Percentiles rank a stretch among this genome's conserved stretches.
Conservation (phyloP, 768 basidiomycete genomes). For the Lactarius hengduanensis region DNA sequence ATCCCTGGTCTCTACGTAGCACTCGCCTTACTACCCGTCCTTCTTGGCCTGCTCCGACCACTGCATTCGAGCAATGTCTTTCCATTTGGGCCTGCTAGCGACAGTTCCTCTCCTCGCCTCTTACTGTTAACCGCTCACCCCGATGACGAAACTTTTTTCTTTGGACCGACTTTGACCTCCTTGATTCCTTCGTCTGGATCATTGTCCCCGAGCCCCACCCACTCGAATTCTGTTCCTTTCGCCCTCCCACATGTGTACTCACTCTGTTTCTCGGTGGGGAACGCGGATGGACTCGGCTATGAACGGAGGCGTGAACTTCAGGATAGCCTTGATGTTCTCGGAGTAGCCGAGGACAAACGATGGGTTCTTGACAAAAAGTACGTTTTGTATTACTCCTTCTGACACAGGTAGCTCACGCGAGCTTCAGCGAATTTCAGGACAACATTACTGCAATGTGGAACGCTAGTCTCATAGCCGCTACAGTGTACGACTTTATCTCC, state of each 20-base stretch:
- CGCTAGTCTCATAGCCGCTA: slow-evolving; percentile 51
- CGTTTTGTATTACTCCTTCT: slow-evolving; percentile 8
- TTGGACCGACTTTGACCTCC: slow-evolving; percentile 75
- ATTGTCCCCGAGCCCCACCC: background rate
- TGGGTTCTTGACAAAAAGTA: slow-evolving; percentile 72
- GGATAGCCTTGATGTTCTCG: slow-evolving; percentile 64
- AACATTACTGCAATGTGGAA: slow-evolving; percentile 71
- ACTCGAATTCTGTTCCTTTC: background rate
- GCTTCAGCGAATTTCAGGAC: slow-evolving; percentile 65
- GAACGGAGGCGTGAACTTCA: slow-evolving; percentile 57
- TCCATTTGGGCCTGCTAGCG: background rate
- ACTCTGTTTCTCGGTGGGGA: slow-evolving; percentile 74
- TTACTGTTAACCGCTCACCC: slow-evolving; percentile 89
- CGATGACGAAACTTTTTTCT: slow-evolving; percentile 95
- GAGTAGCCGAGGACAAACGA: slow-evolving; percentile 53
- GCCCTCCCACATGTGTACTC: slow-evolving; percentile 47
- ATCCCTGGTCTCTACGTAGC: slow-evolving; percentile 10
- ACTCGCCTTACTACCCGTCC: slow-evolving; percentile 10
- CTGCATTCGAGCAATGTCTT: background rate
- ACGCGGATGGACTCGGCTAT: slow-evolving; percentile 75
- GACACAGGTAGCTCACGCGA: slow-evolving; percentile 28
- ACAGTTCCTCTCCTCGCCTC: slow-evolving; percentile 33
- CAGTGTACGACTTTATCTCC: slow-evolving; percentile 57
- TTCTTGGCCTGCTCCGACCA: slow-evolving; percentile 15
- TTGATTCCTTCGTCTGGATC: slow-evolving; percentile 36